Percentiles rank a stretch among this genome's conserved stretches.
Evolutionary conservation across 2,329 filamentous ascomycete genomes (phyloP).

Genomic region (Drechslerella coelobrocha): DNA sequence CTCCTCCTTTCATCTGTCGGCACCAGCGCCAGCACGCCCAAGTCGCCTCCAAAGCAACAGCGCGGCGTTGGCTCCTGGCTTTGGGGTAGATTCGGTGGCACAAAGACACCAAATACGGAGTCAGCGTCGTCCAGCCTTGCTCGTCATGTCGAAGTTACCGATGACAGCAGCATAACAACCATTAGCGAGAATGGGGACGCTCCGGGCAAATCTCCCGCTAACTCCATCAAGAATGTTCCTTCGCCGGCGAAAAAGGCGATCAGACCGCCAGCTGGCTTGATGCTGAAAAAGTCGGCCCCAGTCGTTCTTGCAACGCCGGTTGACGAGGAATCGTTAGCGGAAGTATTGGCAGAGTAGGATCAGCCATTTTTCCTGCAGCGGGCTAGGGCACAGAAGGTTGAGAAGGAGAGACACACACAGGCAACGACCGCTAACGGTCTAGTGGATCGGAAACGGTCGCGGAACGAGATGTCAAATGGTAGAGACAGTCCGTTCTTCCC

Average conservation of each 20-base stretch:
- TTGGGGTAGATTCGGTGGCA: conserved; percentile 40
- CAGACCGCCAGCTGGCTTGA: conserved; percentile 26
- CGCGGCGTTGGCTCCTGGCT: conserved; percentile 45
- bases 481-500: not conserved
- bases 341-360: conserved; percentile 46
- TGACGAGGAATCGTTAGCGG: conserved; percentile 44
- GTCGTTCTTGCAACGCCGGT: conserved; percentile 45
- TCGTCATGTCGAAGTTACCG: conserved; percentile 40
- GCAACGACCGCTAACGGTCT: too few relatives aligned
- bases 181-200: conserved; percentile 22
- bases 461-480: conserved; percentile 22
- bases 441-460: conserved; percentile 2
- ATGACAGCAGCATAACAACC: conserved; percentile 44
- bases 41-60: conserved; percentile 28
- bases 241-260: conserved; percentile 29
- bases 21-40: conserved; percentile 11
- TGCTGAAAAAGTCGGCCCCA: conserved; percentile 36
- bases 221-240: conserved; percentile 39
- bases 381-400: not conserved
- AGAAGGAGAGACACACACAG: too few relatives aligned
- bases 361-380: not conserved
- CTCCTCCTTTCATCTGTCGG: conserved; percentile 42
- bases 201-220: conserved; percentile 31
- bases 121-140: conserved; percentile 40
- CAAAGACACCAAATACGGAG: conserved; percentile 20